A percentile compares a stretch with the other conserved stretches of the same genome.
These are phyloP conservation scores for Aspergillus puulaauensis DNA, from an alignment of 2,329 filamentous ascomycete species.

Conservation along the genomic window DNA sequence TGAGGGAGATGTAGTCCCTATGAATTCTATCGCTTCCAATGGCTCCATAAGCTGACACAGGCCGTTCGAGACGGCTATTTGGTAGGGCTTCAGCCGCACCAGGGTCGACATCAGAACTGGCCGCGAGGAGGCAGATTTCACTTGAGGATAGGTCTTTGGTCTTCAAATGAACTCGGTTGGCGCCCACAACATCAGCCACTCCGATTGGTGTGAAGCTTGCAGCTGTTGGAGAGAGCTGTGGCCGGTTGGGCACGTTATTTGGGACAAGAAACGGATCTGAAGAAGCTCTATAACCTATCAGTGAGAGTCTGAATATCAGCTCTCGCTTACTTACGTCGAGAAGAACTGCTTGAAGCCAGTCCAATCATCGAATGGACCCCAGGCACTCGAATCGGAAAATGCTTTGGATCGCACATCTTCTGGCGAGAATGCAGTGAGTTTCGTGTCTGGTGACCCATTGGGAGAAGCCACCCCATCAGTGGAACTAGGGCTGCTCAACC, in stretches of 20 bases:
- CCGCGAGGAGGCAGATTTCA: conserved; percentile 19
- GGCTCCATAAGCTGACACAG: conserved; percentile 21
- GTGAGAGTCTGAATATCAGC: background rate
- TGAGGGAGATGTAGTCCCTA: conserved; percentile 10
- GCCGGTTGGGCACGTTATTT: conserved; percentile 15
- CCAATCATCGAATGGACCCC: conserved; percentile 15
- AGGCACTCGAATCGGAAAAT: conserved; percentile 19
- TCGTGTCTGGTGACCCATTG: conserved; percentile 65
- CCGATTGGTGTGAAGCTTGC: conserved; percentile 59
- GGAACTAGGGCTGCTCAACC: conserved; percentile 38
- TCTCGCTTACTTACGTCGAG: conserved; percentile 20
- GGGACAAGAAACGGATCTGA: conserved; percentile 32
- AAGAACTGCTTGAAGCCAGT: conserved; percentile 19
- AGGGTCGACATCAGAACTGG: conserved; percentile 21
- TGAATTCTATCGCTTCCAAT: conserved; percentile 22
- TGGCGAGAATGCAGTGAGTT: conserved; percentile 63
- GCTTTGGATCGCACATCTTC: conserved; percentile 52
- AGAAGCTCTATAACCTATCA: conserved; percentile 17
- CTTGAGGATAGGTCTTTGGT: conserved; percentile 13
- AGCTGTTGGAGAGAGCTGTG: conserved; percentile 62
- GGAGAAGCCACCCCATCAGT: conserved; percentile 56
- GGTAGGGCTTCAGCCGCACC: conserved; percentile 9
- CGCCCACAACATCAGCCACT: conserved; percentile 13
- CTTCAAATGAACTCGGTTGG: conserved; percentile 10
- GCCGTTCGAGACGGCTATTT: conserved; percentile 13